Percentiles rank a stretch among this genome's conserved stretches.
Evolutionary conservation across 495 filamentous ascomycete species (phyloP).

Genomic region (Trichoderma orchidacearum): DNA sequence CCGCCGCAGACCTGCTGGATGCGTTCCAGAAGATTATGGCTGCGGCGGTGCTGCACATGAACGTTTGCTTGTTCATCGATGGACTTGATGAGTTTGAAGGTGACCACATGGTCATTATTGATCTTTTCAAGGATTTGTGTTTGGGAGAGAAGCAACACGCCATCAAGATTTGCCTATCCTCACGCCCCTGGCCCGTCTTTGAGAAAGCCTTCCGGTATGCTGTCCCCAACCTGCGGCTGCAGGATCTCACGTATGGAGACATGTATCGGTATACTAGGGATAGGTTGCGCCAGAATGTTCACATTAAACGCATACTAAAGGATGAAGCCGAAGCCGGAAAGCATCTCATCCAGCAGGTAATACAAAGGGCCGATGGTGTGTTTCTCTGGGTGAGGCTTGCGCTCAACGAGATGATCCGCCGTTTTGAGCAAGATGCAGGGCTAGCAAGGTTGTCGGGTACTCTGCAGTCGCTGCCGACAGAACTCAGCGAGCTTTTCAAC

Average conservation of each 20-base stretch:
- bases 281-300: neutral
- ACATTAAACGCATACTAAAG: neutral
- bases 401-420: slow-evolving; percentile 1
- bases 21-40: neutral
- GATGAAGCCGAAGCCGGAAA: neutral
- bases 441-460: neutral
- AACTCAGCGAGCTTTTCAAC: slow-evolving; percentile 2
- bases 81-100: neutral
- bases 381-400: slow-evolving; percentile 11
- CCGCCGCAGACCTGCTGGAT: slow-evolving; percentile 1
- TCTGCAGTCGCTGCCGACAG: neutral
- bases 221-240: slow-evolving; percentile 5
- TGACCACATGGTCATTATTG: slow-evolving; percentile 9
- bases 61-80: neutral
- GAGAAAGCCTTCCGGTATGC: slow-evolving; percentile 8
- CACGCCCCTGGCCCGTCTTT: slow-evolving; percentile 16
- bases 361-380: slow-evolving; percentile 7
- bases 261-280: slow-evolving; percentile 8
- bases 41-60: neutral
- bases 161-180: slow-evolving; percentile 20
- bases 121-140: slow-evolving; percentile 8
- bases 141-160: neutral
- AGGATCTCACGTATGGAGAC: slow-evolving; percentile 11
- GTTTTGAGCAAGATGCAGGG: neutral
- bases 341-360: neutral